Evolutionary conservation across 192 early-diverging fungal species (phyloP).

Genomic region (Coemansia sp.): DNA sequence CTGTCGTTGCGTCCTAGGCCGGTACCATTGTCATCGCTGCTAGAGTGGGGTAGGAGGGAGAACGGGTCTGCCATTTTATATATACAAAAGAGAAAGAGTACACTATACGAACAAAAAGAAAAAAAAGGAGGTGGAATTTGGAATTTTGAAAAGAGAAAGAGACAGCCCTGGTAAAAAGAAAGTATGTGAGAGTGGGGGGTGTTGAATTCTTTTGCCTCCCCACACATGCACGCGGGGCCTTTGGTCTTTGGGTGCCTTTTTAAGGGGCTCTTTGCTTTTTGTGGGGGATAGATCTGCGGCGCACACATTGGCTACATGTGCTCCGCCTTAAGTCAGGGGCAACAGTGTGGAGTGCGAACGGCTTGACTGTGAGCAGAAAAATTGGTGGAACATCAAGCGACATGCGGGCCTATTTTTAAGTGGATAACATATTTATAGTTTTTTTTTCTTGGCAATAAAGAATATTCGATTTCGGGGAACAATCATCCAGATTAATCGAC

Average conservation of each 20-base stretch:
- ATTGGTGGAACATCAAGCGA: background rate
- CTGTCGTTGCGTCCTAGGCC: background rate
- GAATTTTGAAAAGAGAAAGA: background rate
- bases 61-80: conserved; percentile 8
- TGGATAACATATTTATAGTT: too few species aligned
- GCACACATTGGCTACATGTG: background rate
- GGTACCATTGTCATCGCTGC: background rate
- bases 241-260: too few species aligned
- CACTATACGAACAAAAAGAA: background rate
- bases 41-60: background rate
- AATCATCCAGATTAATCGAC: background rate
- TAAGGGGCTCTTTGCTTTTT: background rate
- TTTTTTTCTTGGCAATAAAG: background rate
- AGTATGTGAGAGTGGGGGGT: too few species aligned
- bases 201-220: too few species aligned
- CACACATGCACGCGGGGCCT: too few species aligned
- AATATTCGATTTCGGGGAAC: background rate
- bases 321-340: background rate
- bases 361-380: background rate
- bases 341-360: background rate
- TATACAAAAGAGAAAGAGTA: background rate
- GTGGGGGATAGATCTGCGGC: background rate
- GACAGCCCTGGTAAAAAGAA: background rate
- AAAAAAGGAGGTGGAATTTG: background rate
- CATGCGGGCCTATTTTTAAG: background rate